Evolutionary conservation across 306 rosid species (phyloP), one percentile per base, ranked within the genome.

Genomic region (Lotus japonicus): DNA sequence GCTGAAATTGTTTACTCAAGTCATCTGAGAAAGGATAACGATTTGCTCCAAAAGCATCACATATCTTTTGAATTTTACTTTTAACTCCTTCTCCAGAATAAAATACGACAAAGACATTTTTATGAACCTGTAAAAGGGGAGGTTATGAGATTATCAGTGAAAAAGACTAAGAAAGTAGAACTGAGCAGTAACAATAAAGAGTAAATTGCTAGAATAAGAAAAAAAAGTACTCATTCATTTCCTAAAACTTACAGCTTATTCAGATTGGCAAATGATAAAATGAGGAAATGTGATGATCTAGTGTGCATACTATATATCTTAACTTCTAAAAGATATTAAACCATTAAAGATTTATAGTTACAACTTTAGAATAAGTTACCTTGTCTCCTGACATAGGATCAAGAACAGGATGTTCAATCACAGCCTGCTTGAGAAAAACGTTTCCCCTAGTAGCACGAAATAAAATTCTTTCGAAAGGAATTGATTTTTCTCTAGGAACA

Each of bases 381-480:
- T 92, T 86, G 60, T 83, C 89, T 62, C 88, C 91, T n/a, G 89
- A 87, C 36, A 76, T 54, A 62, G 91, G 98, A 83, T 92, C 96
- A n/a, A 81, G 65, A 60, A 92, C 83, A 51, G 81, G 72, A 70
- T 84, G 83, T 44, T 84, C 84, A 44, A 84, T 83, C 75, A 79
- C 83, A 54, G 83, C 70, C 82, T 87, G 95, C 85, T 75, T 85
- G 72, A 87, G 72, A 84, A 74, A 84, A 77, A 92, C 83, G 78
- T 92, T 92, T 68, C 96, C 96, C 84, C 98, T 76, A 13, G 95
- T 89, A 44, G 92, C 85, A 74, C 92, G 89, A 80, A 86, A 92
- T 66, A 92, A 44, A 67, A 84, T 88, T 81, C 88, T 83, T 71
- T 92, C 92, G 11, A 87, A 92, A 56, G 89, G 77, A 85, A 81